Conservation (phyloP, 208 protist species). For the Crithidia mellificae region DNA sequence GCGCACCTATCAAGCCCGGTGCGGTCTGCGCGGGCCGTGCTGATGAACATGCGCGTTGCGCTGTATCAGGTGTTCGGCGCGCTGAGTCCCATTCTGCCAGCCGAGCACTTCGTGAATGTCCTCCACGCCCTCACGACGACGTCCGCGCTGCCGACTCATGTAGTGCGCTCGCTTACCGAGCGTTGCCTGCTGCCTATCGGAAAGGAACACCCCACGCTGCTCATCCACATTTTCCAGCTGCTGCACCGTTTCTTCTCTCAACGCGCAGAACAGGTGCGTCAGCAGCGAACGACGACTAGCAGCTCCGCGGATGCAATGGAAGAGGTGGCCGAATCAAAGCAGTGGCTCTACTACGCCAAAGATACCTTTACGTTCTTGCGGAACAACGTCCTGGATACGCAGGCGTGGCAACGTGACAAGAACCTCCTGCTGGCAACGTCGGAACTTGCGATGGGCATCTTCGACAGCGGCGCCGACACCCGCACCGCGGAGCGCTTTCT, state of each 20-base stretch:
- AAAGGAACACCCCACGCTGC: slow-evolving; percentile 39
- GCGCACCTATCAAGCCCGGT: slow-evolving; percentile 16
- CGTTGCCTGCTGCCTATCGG: slow-evolving; percentile 62
- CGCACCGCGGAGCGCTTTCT: slow-evolving; percentile 42
- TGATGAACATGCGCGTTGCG: slow-evolving; percentile 57
- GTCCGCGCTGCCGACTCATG: slow-evolving; percentile 35
- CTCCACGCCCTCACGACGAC: slow-evolving; percentile 36
- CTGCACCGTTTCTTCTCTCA: slow-evolving; percentile 46
- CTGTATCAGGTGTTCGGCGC: slow-evolving; percentile 74
- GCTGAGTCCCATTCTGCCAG: slow-evolving; percentile 53
- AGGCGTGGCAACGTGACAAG: slow-evolving; percentile 35
- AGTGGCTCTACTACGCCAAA: slow-evolving; percentile 69
- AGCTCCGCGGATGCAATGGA: slow-evolving; percentile 19
- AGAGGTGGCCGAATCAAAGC: slow-evolving; percentile 60
- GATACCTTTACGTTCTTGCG: slow-evolving; percentile 65
- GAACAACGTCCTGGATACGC: slow-evolving; percentile 45
- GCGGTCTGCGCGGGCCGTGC: slow-evolving; percentile 30
- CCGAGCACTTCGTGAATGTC: slow-evolving; percentile 42
- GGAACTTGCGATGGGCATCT: slow-evolving; percentile 42
- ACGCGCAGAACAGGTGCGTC: slow-evolving; percentile 13
- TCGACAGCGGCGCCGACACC: slow-evolving; percentile 48
- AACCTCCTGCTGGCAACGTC: slow-evolving; percentile 32
- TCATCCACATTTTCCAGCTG: slow-evolving; percentile 40
- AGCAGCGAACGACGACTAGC: slow-evolving; percentile 6
- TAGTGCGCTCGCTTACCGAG: slow-evolving; percentile 49